These are phyloP conservation scores for Pythium aristosporum DNA, from an alignment of 352 stramenopile species.

Conservation along the genomic window DNA sequence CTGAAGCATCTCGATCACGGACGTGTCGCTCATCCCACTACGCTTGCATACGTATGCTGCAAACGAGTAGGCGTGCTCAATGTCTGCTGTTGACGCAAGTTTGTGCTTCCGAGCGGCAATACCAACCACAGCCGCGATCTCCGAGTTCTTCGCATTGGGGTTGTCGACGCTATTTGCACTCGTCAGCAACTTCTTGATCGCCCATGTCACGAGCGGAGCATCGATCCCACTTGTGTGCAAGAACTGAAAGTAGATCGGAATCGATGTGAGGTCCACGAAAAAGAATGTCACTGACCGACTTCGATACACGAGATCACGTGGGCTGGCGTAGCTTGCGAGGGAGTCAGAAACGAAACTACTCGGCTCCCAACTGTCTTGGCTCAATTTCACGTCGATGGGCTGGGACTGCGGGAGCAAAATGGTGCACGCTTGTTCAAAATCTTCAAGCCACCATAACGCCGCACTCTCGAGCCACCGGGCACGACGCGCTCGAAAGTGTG, in stretches of 20 bases:
- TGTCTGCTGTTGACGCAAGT: conserved; percentile 64
- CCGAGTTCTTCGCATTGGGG: neutral
- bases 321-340: conserved; percentile 1
- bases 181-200: conserved; percentile 42
- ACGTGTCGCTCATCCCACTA: conserved; percentile 77
- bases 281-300: conserved; percentile 62
- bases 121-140: conserved; percentile 8
- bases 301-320: conserved; percentile 35
- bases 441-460: conserved; percentile 81
- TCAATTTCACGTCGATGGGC: conserved; percentile 44
- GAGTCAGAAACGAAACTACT: conserved; percentile 7
- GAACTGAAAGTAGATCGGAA: conserved; percentile 84
- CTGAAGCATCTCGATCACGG: conserved; percentile 84
- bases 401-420: conserved; percentile 68
- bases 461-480: conserved; percentile 81
- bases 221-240: conserved; percentile 63
- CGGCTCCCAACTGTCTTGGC: conserved; percentile 14
- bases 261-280: conserved; percentile 83
- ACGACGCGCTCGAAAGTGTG: conserved; percentile 51
- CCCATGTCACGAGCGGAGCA: conserved; percentile 60
- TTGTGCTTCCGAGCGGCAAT: conserved; percentile 21
- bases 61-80: conserved; percentile 84
- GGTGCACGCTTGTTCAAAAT: conserved; percentile 79
- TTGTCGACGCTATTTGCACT: conserved; percentile 3
- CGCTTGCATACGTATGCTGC: conserved; percentile 83